Conservation (phyloP, 176 grass and related monocot genomes). For the Chrysopogon serrulatus region DNA sequence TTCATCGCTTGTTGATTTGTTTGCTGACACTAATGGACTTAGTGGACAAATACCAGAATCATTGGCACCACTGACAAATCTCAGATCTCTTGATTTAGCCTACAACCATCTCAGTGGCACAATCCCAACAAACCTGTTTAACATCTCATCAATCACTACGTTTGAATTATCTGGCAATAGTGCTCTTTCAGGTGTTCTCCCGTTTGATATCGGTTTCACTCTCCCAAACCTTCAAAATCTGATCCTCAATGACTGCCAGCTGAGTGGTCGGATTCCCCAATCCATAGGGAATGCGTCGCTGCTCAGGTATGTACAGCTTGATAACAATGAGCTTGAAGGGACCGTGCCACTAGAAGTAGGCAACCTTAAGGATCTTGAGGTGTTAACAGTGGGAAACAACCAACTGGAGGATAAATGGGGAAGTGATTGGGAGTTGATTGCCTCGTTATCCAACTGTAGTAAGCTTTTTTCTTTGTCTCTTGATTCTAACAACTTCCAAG, state of each 20-base stretch:
- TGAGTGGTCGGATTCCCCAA: neutral
- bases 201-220: neutral
- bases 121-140: constrained; percentile 3
- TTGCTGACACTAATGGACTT: neutral
- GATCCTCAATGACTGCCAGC: neutral
- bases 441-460: neutral
- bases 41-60: neutral
- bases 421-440: constrained; percentile 9
- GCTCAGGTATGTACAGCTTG: neutral
- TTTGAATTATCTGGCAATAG: neutral
- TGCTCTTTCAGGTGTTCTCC: constrained; percentile 5
- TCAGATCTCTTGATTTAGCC: neutral
- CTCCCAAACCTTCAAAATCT: constrained; percentile 16
- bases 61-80: neutral
- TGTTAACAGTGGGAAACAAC: neutral
- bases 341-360: neutral
- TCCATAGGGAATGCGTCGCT: neutral
- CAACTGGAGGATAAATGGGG: constrained; percentile 7
- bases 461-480: neutral
- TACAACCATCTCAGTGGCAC: neutral
- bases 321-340: neutral
- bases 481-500: constrained; percentile 23
- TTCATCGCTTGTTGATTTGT: neutral
- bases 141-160: neutral
- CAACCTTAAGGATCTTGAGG: neutral